Conservation (phyloP, 805 yeast species). For the Saccharomycopsis amapae region DNA sequence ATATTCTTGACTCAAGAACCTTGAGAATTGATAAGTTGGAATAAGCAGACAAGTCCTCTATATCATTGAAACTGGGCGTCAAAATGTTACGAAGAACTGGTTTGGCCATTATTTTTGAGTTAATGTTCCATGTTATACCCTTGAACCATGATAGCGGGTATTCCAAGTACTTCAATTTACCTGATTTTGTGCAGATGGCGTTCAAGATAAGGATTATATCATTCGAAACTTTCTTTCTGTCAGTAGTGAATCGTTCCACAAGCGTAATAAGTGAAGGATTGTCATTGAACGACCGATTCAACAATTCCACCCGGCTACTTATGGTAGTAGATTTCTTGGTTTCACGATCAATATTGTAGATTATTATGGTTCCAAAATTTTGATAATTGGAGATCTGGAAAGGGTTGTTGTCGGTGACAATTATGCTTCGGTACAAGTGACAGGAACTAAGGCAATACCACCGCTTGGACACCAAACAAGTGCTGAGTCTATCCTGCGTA, state of each 20-base stretch:
- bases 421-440: neutral
- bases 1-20: constrained; percentile 8
- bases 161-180: constrained; percentile 4
- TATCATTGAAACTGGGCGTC: constrained; percentile 10
- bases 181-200: neutral
- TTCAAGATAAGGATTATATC: constrained; percentile 2
- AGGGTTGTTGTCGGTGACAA: constrained; percentile 4
- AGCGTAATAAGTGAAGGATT: neutral
- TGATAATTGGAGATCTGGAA: neutral
- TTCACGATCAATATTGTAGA: too few relatives aligned
- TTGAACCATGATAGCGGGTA: constrained; percentile 12
- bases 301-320: neutral
- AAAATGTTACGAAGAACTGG: constrained; percentile 1
- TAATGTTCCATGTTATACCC: constrained; percentile 7
- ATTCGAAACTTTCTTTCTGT: too few relatives aligned
- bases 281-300: neutral
- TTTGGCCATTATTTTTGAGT: constrained; percentile 4
- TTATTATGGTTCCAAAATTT: constrained; percentile 2
- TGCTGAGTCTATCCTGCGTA: neutral
- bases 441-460: neutral
- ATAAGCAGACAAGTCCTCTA: constrained; percentile 4
- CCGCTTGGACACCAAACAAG: neutral
- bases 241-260: constrained; percentile 3
- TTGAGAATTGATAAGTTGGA: constrained; percentile 3
- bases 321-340: too few relatives aligned